Base-by-base conservation (phyloP, 2,329 filamentous ascomycete species). In the Plectosphaerella cucumerina region DNA sequence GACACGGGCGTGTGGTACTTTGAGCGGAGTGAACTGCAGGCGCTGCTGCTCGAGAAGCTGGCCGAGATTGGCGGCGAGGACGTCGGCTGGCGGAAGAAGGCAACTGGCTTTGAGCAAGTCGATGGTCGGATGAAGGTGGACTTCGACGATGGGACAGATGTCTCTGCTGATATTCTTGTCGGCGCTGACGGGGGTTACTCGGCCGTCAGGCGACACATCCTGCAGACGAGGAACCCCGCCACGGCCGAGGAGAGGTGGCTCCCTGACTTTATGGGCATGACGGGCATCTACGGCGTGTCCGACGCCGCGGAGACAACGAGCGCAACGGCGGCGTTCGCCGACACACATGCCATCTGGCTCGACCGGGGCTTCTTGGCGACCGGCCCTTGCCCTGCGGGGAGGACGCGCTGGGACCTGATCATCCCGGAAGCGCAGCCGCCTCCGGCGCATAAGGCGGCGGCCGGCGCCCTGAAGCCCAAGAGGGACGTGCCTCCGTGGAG, bases 341-440 rank as follows among this genome's bases (percentile, higher is more conserved):
- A 59, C 43, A 48, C 58, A 0, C 54, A 60, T 5, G 48, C 49
- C 44, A 39, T 59, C 17, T 58, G 53, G 21, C 46, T 61, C 5
- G 44, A 56, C 6, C 50, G 44, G 14, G 60, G 59, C 1, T 59
- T 53, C 9, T 47, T 62, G 1, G 50, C 59, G 2, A 58, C 59
- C 0, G 59, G 55, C 0, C 59, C 59, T 1, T 59, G 55, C 34
- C 53, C 53, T 1, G 49, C 50, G 5, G 49, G 50, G 20, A 59
- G 55, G 53, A 56, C 57, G 9, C 54, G 60, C 14, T 62, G 60
- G 60, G 59, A 62, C 26, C 50, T 62, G n/a, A 50, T 62, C 14
- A 44, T 62, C 17, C 58, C 57, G 0, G 58, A 62, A 14, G n/a
- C 42, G 4, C 44, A 55, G 6, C 48, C 56, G 3, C 56, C 54